Evolutionary conservation across 2,329 filamentous ascomycete species (phyloP), one percentile per base, ranked within the genome.

Genomic region (Endoconidiophora laricicola): DNA sequence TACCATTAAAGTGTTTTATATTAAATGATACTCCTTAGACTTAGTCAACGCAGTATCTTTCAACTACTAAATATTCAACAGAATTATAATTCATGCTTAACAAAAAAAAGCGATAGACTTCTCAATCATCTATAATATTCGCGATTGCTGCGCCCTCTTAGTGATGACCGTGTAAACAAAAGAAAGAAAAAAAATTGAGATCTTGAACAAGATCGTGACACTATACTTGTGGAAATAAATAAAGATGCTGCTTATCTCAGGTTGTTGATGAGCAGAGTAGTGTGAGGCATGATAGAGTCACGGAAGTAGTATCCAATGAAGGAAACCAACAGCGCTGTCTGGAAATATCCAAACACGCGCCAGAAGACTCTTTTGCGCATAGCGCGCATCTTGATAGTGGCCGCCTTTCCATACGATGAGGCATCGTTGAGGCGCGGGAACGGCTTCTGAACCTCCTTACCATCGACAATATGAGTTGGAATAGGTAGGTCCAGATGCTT

Each of bases 401-500:
- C 40, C 1, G 49, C 47, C 29, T 44, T 45, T 43, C 45, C 37
- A 26, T 55, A 57, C 41, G 44, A 46, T 9, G 45, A 49, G 6
- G 49, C 51, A 33, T 58, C 57, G 38, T 58, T 58, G 18, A 56
- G 44, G 22, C 55, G 33, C 3, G 56, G 57, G 42, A 58, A 58
- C 33, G 55, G 53, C 46, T 52, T 53, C 55, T 44, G 43, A 6
- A 55, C 53, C 37, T 52, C 41, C 22, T 54, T 38, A 3, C 54
- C 57, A 49, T 52, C 41, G 1, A 56, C 57, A n/a, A 65, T 61
- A 36, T 61, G 59, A 55, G 49, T 56, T 2, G 68, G 68, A 33
- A 66, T 57, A 0, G 62, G 58, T 40, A 67, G 63, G 6, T 56
- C 61, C 2, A 70, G 58, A 39, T 66, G 63, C 18, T 60, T 51